Percentiles rank a stretch among this genome's conserved stretches.
These are phyloP conservation scores for Dactylellina haptotyla DNA, from an alignment of 2,329 filamentous ascomycete species.

Conservation along the genomic window DNA sequence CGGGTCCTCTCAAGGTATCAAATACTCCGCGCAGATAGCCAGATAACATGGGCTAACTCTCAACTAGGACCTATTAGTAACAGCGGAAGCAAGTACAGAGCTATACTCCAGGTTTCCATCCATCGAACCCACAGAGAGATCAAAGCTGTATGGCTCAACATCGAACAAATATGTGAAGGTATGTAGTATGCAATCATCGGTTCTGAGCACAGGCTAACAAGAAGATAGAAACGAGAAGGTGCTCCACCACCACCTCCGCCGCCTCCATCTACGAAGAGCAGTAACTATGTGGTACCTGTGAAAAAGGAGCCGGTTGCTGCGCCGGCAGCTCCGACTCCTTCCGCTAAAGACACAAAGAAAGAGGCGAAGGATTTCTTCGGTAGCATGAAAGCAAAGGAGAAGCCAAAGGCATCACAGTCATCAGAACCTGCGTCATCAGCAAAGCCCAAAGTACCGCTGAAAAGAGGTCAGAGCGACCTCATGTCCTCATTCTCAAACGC, in stretches of 20 bases:
- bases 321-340: slow-evolving; percentile 4
- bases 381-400: slow-evolving; percentile 38
- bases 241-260: slow-evolving; percentile 62
- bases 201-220: background rate
- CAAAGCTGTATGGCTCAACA: slow-evolving; percentile 77
- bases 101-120: slow-evolving; percentile 68
- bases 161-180: slow-evolving; percentile 75
- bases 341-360: slow-evolving; percentile 34
- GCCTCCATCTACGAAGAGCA: slow-evolving; percentile 41
- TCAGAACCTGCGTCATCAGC: slow-evolving; percentile 21
- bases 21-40: background rate
- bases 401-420: slow-evolving; percentile 14
- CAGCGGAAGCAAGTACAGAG: slow-evolving; percentile 76
- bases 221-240: slow-evolving; percentile 64
- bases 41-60: slow-evolving; percentile 57
- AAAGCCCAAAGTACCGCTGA: slow-evolving; percentile 36
- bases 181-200: slow-evolving; percentile 20
- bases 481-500: slow-evolving; percentile 52
- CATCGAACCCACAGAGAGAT: slow-evolving; percentile 70
- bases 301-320: slow-evolving; percentile 38
- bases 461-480: slow-evolving; percentile 50
- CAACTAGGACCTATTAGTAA: slow-evolving; percentile 67
- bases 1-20: slow-evolving; percentile 73
- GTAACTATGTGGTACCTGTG: slow-evolving; percentile 49
- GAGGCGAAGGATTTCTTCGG: slow-evolving; percentile 43